Evolutionary conservation across 2,329 filamentous ascomycete species (phyloP).

Genomic region (Penicillium sp.): DNA sequence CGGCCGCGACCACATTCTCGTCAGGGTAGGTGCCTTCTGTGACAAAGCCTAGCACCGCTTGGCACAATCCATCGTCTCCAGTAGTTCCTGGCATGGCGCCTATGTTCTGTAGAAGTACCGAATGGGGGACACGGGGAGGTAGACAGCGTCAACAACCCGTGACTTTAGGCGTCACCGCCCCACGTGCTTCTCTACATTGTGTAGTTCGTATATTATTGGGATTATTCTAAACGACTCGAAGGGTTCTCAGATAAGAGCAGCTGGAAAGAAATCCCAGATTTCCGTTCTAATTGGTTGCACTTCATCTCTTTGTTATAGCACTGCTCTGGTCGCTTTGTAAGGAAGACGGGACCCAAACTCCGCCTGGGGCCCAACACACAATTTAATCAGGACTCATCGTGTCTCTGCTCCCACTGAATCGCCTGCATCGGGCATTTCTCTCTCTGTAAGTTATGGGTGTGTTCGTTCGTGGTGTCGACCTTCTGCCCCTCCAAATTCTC

Average conservation of each 20-base stretch:
- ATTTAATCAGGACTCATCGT: constrained; percentile 26
- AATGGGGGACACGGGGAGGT: neutral
- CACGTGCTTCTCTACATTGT: constrained; percentile 8
- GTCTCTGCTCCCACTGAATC: constrained; percentile 27
- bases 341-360: constrained; percentile 29
- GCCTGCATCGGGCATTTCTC: constrained; percentile 30
- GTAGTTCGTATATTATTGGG: neutral
- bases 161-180: constrained; percentile 37
- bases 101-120: neutral
- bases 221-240: neutral
- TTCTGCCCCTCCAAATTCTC: constrained; percentile 10
- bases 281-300: neutral
- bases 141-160: constrained; percentile 27
- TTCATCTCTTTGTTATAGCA: constrained; percentile 3
- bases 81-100: constrained; percentile 37
- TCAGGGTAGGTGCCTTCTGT: constrained; percentile 59
- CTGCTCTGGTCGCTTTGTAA: constrained; percentile 24
- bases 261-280: neutral
- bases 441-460: constrained; percentile 31
- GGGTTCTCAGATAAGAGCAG: neutral
- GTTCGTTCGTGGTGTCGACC: neutral
- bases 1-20: constrained; percentile 57
- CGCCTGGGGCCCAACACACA: constrained; percentile 19
- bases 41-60: constrained; percentile 67
- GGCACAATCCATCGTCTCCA: constrained; percentile 50